Evolutionary conservation across 441 rosid genomes (phyloP), one percentile per base, ranked within the genome.

Genomic region (Theobroma grandiflorum): DNA sequence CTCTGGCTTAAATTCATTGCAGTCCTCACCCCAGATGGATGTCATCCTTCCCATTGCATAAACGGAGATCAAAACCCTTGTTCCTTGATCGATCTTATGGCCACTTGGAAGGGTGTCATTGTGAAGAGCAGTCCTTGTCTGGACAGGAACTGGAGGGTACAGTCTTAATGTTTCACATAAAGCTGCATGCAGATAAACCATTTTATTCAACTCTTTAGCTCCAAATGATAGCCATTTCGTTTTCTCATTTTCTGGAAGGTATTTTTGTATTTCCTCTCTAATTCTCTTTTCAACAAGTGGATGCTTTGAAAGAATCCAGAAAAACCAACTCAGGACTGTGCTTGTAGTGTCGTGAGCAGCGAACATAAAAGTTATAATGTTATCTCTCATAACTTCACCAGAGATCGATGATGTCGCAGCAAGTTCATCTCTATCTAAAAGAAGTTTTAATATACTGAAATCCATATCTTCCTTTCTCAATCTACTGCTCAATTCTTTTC

Each of bases 111-210:
- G 79, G 3, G 62, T 52, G 4, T 75, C 75, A 0, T 75, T 2
- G 14, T 58, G 62, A 16, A 45, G 9, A 3, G 83, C 71, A n/a
- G 49, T 49, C 58, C 75, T 68, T 45, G n/a, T 14, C 22, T 75
- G 42, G 18, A 45, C 55, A 7, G 79, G 70, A 33, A 59, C 75
- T 0, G 83, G 79, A 1, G 83, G 83, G 38, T 26, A 75, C 4
- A 80, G 20, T 53, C 83, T 67, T 6, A 80, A 45, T 1, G 82
- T 75, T 66, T 80, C 82, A 6, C 79, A 74, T 45, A 80, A n/a
- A 55, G 82, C 74, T 11, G 83, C 83, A 35, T 80, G 79, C n/a
- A 80, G 79, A 69, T 80, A 80, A 18, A 75, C 71, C 75, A 80
- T 14, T 20, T 80, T 80, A 14, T 7, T 66, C 50, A 80, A 20